phyloP scores from a whole-genome alignment of 225 moss, liverwort and hornwort genomes.

The Marchantia paleacea region DNA sequence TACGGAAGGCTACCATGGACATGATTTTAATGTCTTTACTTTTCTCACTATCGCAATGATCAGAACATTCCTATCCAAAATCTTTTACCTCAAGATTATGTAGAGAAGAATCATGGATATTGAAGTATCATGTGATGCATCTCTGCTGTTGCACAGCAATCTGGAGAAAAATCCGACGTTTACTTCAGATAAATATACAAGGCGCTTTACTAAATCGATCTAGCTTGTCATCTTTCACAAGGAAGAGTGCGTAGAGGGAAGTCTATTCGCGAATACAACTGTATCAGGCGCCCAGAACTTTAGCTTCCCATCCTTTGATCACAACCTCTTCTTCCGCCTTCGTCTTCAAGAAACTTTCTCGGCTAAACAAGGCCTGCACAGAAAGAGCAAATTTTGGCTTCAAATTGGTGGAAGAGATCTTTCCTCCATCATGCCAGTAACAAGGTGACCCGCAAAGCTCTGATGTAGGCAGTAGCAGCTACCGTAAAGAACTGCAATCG shows the following conservation, averaged over 20 bases:
- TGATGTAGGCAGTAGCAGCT: background rate
- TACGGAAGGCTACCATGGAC: too few species aligned
- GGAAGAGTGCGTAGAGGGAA: background rate
- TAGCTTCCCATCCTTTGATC: constrained; percentile 63
- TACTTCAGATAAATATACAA: background rate
- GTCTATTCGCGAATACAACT: background rate
- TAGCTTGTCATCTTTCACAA: background rate
- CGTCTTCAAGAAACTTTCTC: constrained; percentile 76
- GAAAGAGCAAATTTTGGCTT: background rate
- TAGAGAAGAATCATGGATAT: too few species aligned
- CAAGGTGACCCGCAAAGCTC: background rate
- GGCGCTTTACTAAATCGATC: background rate
- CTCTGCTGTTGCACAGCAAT: too few species aligned
- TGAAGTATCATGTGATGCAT: too few species aligned
- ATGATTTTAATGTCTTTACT: too few species aligned
- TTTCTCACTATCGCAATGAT: too few species aligned
- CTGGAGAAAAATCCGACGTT: too few species aligned
- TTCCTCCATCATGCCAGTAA: background rate
- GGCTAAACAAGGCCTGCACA: constrained; percentile 62
- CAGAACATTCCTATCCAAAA: too few species aligned
- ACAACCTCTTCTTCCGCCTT: constrained; percentile 57
- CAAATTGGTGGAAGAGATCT: background rate
- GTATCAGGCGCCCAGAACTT: constrained; percentile 21
- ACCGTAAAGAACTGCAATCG: background rate
- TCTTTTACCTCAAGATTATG: too few species aligned